Percentiles rank a stretch among this genome's conserved stretches.
Conservation (phyloP, 75 land plant genomes). For the Picea glauca region DNA sequence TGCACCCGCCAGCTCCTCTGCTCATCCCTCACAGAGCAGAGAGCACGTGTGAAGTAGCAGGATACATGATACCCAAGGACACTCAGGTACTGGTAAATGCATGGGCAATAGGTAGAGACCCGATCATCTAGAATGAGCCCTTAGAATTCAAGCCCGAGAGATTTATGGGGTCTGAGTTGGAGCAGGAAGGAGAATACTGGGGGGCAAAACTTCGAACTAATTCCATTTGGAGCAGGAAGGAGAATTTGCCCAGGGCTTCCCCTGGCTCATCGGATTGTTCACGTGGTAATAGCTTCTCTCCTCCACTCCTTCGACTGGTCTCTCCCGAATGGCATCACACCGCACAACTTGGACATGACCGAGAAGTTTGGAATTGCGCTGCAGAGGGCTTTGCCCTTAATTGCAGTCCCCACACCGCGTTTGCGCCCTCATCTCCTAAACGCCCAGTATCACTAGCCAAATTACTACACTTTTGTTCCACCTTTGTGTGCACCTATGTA, state of each 20-base stretch:
- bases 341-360: conserved; percentile 46
- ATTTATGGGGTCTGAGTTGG: conserved; percentile 15
- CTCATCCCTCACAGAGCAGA: conserved; percentile 3
- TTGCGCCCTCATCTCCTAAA: background rate
- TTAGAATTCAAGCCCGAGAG: conserved; percentile 41
- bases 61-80: conserved; percentile 4
- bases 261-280: conserved; percentile 32
- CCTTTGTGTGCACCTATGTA: no score
- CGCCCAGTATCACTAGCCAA: no score
- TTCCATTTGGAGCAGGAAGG: conserved; percentile 59
- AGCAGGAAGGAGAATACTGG: no score
- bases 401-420: background rate
- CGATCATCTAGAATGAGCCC: conserved; percentile 15
- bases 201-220: conserved; percentile 19
- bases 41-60: background rate
- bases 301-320: conserved; percentile 51
- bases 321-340: conserved; percentile 22
- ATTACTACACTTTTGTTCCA: no score
- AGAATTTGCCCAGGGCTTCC: conserved; percentile 50
- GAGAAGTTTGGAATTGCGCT: conserved; percentile 63
- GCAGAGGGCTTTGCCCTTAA: conserved; percentile 39
- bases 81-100: conserved; percentile 8
- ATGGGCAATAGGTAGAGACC: conserved; percentile 2
- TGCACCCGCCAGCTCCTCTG: conserved; percentile 13
- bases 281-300: conserved; percentile 29